Evolutionary conservation across 208 protist genomes (phyloP).

Genomic region (Sergeia podlipaevii): DNA sequence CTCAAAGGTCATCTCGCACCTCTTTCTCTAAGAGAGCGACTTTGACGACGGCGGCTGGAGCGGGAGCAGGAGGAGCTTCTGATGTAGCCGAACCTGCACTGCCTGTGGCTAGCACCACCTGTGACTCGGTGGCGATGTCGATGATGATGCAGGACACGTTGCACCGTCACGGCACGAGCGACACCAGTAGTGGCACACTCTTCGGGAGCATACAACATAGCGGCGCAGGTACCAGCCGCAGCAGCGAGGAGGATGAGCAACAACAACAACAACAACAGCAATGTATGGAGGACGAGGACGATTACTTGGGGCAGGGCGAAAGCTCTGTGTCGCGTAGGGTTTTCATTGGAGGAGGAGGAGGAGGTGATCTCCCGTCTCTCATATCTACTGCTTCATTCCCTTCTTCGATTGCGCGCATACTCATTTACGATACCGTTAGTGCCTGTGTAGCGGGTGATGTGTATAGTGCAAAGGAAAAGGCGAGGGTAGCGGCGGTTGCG

Average conservation of each 20-base stretch:
- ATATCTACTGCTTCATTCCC: conserved; percentile 43
- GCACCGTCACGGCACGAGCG: no score
- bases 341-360: conserved; percentile 13
- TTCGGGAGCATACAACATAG: not conserved
- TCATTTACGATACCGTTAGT: conserved; percentile 68
- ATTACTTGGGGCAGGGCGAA: not conserved
- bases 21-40: no score
- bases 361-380: conserved; percentile 30
- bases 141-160: no score
- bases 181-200: no score
- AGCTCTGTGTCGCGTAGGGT: no score
- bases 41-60: not conserved
- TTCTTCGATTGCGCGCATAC: conserved; percentile 36
- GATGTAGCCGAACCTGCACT: no score
- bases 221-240: not conserved
- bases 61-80: not conserved
- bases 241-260: not conserved
- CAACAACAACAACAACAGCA: conserved; percentile 11
- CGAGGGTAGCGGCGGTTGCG: conserved; percentile 49
- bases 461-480: conserved; percentile 43
- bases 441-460: conserved; percentile 50
- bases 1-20: not conserved
- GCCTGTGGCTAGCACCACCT: no score
- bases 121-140: no score
- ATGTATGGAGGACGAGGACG: conserved; percentile 8